Conservation (phyloP, 2,329 filamentous ascomycete genomes). For the Metarhizium sp. region DNA sequence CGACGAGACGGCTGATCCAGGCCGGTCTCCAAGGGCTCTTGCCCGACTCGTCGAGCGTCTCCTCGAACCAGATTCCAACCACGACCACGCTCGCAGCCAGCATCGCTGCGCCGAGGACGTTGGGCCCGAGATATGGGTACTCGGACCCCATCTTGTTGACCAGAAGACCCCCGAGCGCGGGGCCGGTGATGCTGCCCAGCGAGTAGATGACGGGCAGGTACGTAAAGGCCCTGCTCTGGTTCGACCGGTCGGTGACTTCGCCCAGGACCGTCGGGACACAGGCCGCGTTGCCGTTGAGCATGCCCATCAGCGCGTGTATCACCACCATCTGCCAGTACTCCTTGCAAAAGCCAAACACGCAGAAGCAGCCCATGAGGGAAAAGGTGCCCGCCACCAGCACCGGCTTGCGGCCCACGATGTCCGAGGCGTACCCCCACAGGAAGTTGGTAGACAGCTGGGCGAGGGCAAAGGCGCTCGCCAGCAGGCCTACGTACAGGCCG, state of each 20-base stretch:
- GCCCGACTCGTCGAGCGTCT: slow-evolving; percentile 46
- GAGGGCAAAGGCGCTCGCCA: slow-evolving; percentile 84
- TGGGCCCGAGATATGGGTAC: slow-evolving; percentile 81
- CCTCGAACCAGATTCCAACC: slow-evolving; percentile 73
- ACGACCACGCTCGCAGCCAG: slow-evolving; percentile 64
- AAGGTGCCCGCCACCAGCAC: slow-evolving; percentile 70
- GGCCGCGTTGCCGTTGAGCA: slow-evolving; percentile 91
- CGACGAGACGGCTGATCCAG: slow-evolving; percentile 23
- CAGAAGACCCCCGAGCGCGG: slow-evolving; percentile 78
- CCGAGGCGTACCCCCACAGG: slow-evolving; percentile 43
- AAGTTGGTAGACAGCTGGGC: slow-evolving; percentile 92
- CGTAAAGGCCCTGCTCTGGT: slow-evolving; percentile 87
- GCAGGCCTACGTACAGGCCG: slow-evolving; percentile 80
- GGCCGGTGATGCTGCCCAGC: slow-evolving; percentile 85
- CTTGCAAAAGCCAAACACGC: slow-evolving; percentile 78
- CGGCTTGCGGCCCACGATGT: slow-evolving; percentile 65
- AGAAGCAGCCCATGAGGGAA: slow-evolving; percentile 72
- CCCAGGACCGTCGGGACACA: slow-evolving; percentile 89
- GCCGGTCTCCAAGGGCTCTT: slow-evolving; percentile 19
- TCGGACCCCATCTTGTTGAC: slow-evolving; percentile 51
- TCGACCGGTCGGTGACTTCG: slow-evolving; percentile 89
- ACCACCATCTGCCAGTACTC: slow-evolving; percentile 75
- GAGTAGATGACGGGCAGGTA: slow-evolving; percentile 97
- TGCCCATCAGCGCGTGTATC: slow-evolving; percentile 82
- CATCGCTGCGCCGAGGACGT: slow-evolving; percentile 66